A percentile compares a stretch with the other conserved stretches of the same genome.
Evolutionary conservation across 169 alveolate genomes (phyloP).

Genomic region (Toxoplasma gondii): DNA sequence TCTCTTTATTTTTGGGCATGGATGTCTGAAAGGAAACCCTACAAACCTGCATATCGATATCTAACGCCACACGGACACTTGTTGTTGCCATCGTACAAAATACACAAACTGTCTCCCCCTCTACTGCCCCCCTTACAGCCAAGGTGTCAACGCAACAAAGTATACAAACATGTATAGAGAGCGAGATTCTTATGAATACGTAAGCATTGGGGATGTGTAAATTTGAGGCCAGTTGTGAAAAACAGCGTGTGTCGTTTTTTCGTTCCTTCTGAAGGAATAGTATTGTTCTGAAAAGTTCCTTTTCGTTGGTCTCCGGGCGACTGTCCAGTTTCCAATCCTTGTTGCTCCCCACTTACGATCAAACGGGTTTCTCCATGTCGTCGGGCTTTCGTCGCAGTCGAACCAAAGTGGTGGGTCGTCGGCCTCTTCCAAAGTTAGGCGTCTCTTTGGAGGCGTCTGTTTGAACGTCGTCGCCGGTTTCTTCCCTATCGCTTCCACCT

Average conservation of each 20-base stretch:
- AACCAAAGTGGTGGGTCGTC: neutral
- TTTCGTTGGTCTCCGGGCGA: neutral
- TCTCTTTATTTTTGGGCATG: too few species aligned
- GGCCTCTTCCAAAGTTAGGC: neutral
- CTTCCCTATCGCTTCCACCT: neutral
- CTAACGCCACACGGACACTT: too few species aligned
- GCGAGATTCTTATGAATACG: too few species aligned
- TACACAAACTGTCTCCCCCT: too few species aligned
- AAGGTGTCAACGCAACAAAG: too few species aligned
- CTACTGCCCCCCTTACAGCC: too few species aligned
- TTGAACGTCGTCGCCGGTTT: neutral
- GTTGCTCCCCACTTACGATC: neutral
- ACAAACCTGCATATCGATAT: too few species aligned
- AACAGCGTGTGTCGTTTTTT: neutral
- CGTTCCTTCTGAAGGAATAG: neutral
- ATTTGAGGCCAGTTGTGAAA: neutral
- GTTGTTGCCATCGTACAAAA: too few species aligned
- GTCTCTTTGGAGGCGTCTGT: neutral
- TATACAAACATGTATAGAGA: too few species aligned
- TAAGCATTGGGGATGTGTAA: too few species aligned
- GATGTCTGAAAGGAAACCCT: too few species aligned
- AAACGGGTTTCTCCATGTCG: neutral
- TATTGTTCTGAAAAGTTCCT: too few species aligned
- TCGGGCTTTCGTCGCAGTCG: neutral
- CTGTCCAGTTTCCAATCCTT: neutral